Base-by-base conservation (phyloP, 352 stramenopile species). In the Elongisporangium undulatum region DNA sequence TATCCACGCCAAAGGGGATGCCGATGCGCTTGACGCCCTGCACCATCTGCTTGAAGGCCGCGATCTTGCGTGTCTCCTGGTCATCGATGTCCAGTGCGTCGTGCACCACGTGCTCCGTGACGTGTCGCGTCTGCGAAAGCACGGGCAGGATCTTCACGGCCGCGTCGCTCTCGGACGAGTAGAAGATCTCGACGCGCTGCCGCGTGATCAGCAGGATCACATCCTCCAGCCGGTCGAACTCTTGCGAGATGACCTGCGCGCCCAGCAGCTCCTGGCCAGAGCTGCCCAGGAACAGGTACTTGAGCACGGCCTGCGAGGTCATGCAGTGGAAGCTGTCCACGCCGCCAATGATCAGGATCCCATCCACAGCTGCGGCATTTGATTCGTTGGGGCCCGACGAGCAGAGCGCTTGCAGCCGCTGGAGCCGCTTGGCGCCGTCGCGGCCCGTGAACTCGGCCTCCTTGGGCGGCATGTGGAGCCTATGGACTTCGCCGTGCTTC, bases 211-310 rank as follows among this genome's bases (percentile, higher is more conserved):
- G 50, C n/a, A 93, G 29, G 23, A 93, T 68, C 10, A 90, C 64
- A 21, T 90, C 80, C 58, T 93, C 84, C 1, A 93, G 69, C 0
- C 71, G 68, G 52, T 93, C 84, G 54, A 87, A 62, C 19, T 82
- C 62, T 41, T 89, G 76, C 7, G 74, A 70, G 53, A 93, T 85
- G 22, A 93, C 80, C 52, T 93, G 84, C n/a, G 82, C 71, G 10
- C 84, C 84, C 0, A 91, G 69, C 1, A 93, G 66, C 57, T 93
- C 84, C 52, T 91, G 84, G 2, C 84, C 84, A 0, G 79, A 87
- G 26, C 55, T 77, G 0, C 82, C 84, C 0, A 93, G 66, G 29
- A 93, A 90, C 13, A 93, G 58, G 61, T 90, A 91, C 67, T 93
- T 91, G 48, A 93, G 61, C 23, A 74, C 71, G 2, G 81, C 84